These are phyloP conservation scores for Papiliotrema laurentii DNA, from an alignment of 1,284 basidiomycete genomes.

Conservation along the genomic window DNA sequence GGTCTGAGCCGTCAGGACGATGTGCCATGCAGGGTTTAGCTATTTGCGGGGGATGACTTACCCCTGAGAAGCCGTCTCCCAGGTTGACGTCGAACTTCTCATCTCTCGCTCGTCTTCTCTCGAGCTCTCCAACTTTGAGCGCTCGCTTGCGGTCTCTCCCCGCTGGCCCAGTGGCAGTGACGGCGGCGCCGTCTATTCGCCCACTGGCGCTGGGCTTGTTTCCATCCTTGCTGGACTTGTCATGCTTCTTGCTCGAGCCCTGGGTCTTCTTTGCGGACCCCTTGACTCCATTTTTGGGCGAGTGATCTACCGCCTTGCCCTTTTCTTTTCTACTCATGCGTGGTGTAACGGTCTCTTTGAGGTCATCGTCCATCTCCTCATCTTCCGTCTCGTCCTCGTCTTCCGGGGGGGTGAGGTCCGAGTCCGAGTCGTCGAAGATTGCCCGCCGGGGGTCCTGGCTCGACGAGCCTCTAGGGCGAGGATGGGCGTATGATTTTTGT, in stretches of 20 bases:
- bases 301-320: conserved; percentile 5
- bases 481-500: background rate
- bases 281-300: background rate
- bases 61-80: background rate
- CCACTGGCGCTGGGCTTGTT: background rate
- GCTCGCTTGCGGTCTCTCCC: conserved; percentile 36
- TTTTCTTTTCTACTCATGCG: conserved; percentile 10
- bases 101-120: conserved; percentile 35
- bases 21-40: no score
- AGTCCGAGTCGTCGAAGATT: conserved; percentile 2
- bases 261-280: background rate
- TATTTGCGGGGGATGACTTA: no score
- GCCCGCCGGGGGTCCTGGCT: background rate
- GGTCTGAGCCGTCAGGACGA: background rate
- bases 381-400: conserved; percentile 11
- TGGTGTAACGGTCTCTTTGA: conserved; percentile 11
- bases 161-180: conserved; percentile 24
- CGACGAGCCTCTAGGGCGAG: background rate
- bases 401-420: conserved; percentile 4
- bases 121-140: conserved; percentile 35
- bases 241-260: conserved; percentile 8
- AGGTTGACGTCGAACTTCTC: conserved; percentile 32
- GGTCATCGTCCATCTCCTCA: conserved; percentile 15
- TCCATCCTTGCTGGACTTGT: conserved; percentile 4
- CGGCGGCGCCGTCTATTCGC: conserved; percentile 9